A percentile compares a stretch with the other conserved stretches of the same genome.
phyloP scores from a whole-genome alignment of 345 rosid genomes.

The Acer saccharum region DNA sequence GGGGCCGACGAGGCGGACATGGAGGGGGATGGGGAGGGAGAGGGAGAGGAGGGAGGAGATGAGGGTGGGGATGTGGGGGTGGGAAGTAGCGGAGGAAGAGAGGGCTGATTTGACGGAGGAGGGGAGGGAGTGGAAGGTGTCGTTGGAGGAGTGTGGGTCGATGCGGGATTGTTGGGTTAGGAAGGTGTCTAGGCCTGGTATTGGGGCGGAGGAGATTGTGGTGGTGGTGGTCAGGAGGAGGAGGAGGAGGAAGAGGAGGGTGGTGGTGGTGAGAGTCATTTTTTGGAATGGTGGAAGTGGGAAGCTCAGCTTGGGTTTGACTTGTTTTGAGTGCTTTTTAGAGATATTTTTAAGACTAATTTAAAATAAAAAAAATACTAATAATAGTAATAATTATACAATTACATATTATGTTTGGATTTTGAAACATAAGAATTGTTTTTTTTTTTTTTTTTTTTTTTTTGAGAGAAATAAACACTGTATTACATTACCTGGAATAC shows the following conservation, averaged over 20 bases:
- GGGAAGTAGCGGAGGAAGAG: conserved; percentile 31
- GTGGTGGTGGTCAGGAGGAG: conserved; percentile 15
- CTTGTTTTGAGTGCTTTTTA: not conserved
- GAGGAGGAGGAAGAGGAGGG: conserved; percentile 26
- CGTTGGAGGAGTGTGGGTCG: conserved; percentile 73
- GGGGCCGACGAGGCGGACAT: conserved; percentile 63
- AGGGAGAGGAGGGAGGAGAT: conserved; percentile 51
- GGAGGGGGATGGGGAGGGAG: conserved; percentile 55
- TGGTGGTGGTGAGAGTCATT: conserved; percentile 25
- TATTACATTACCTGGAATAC: too few relatives aligned
- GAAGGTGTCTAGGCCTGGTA: conserved; percentile 65
- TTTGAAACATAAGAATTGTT: too few relatives aligned
- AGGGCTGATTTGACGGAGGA: conserved; percentile 58
- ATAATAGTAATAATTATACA: too few relatives aligned
- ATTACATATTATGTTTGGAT: too few relatives aligned
- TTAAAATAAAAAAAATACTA: too few relatives aligned
- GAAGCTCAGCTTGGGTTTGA: not conserved
- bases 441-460: too few relatives aligned
- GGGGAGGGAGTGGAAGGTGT: conserved; percentile 59
- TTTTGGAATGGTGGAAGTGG: conserved; percentile 10
- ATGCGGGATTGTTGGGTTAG: conserved; percentile 48
- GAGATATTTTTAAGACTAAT: not conserved
- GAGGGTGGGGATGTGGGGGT: conserved; percentile 34
- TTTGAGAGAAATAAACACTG: too few relatives aligned
- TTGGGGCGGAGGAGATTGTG: conserved; percentile 31